Evolutionary conservation across 495 filamentous ascomycete species (phyloP).

Genomic region (Hypomontagnella monticulosa): DNA sequence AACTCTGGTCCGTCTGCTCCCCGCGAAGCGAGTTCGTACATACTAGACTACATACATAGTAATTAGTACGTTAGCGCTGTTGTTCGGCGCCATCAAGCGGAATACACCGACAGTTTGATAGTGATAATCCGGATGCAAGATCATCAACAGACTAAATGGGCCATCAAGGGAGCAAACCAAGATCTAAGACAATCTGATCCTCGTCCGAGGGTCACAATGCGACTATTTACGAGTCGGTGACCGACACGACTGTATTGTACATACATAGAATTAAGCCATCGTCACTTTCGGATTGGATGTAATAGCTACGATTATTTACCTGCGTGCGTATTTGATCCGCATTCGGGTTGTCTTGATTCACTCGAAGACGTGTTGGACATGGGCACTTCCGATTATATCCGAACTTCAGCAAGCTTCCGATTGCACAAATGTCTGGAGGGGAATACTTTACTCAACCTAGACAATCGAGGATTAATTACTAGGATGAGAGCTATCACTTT

Average conservation of each 20-base stretch:
- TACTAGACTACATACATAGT: constrained; percentile 9
- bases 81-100: constrained; percentile 8
- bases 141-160: constrained; percentile 36
- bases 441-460: constrained; percentile 4
- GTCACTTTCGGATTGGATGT: constrained; percentile 11
- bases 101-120: constrained; percentile 43
- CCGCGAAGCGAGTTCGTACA: constrained; percentile 38
- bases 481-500: constrained; percentile 26
- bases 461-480: constrained; percentile 2
- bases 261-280: neutral
- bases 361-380: constrained; percentile 11
- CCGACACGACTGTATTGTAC: constrained; percentile 12
- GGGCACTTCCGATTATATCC: constrained; percentile 30
- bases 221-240: constrained; percentile 28
- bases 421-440: no score
- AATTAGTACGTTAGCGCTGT: constrained; percentile 27
- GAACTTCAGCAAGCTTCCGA: constrained; percentile 20
- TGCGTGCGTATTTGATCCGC: constrained; percentile 30
- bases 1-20: constrained; percentile 33
- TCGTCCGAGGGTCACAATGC: constrained; percentile 25
- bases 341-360: constrained; percentile 21
- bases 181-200: constrained; percentile 40
- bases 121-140: constrained; percentile 38
- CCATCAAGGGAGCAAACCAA: constrained; percentile 40
- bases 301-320: constrained; percentile 21